phyloP scores from a whole-genome alignment of 1,284 basidiomycete genomes.

The Rugosomyces carneus region DNA sequence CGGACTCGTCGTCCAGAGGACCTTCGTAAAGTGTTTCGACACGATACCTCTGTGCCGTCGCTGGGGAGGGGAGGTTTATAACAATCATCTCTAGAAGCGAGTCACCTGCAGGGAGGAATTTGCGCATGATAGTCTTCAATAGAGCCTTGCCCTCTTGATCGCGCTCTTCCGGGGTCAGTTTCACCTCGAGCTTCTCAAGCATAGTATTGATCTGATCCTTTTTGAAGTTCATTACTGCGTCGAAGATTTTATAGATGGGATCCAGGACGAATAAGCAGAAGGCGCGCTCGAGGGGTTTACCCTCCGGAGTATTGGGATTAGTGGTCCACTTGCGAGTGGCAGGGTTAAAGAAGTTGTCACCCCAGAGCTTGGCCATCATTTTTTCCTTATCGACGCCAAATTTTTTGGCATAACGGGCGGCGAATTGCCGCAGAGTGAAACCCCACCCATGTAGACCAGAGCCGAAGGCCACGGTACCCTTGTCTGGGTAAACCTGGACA shows the following conservation, averaged over 20 bases:
- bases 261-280: conserved; percentile 98
- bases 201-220: conserved; percentile 85
- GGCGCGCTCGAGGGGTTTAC: conserved; percentile 86
- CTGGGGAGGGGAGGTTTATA: conserved; percentile 97
- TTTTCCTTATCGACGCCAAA: conserved; percentile 99
- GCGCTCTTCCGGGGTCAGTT: conserved; percentile 85
- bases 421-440: conserved; percentile 98
- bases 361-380: conserved; percentile 98
- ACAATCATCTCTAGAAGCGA: conserved; percentile 99
- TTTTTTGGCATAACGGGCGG: conserved; percentile 93
- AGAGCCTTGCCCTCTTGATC: conserved; percentile 96
- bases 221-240: conserved; percentile 99
- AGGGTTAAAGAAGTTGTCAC: conserved; percentile 99
- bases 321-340: conserved; percentile 97
- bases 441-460: conserved; percentile 99
- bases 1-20: conserved; percentile 99
- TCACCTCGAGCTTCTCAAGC: conserved; percentile 96
- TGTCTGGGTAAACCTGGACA: conserved; percentile 98
- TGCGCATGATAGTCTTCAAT: conserved; percentile 98
- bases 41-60: conserved; percentile 97
- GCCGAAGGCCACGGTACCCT: conserved; percentile 98
- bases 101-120: conserved; percentile 99
- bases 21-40: conserved; percentile 99
- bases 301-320: conserved; percentile 72
- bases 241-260: conserved; percentile 99